Evolutionary conservation across 495 filamentous ascomycete genomes (phyloP), one percentile per base, ranked within the genome.

Genomic region (Thermothielavioides terrestris): DNA sequence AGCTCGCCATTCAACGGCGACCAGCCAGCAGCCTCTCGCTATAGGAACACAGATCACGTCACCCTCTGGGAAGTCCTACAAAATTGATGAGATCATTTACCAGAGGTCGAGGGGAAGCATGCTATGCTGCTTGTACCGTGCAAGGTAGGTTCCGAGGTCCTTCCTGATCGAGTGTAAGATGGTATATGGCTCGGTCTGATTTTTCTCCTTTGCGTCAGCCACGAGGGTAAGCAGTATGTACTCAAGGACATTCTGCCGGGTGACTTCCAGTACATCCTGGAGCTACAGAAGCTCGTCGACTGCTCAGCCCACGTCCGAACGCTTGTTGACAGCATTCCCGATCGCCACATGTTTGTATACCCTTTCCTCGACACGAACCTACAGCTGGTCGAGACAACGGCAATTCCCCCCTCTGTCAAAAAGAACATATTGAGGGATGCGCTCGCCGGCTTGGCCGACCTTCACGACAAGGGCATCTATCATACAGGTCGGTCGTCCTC

Each of bases 391-490:
- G 12, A 38, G 15, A 27, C 34, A 6, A n/a, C 9, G 30, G 23
- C 32, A 20, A 37, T 38, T n/a, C 1, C 34, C 44, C 44, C 44
- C 23, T 28, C 15, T 28, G 23, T 38, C 30, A 47, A 38, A 10
- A 47, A 38, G 34, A n/a, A 21, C 22, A 47, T 47, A 18, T 10
- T 47, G 11, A 47, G 23, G 30, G 44, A 47, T 38, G 34, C 44
- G 14, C 44, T 47, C 15, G 10, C 34, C 31, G 34, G 44, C n/a
- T n/a, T 47, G 22, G 44, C 44, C 10, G 34, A 47, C 15, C 32
- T 47, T 3, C 44, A 38, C 34, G 44, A 47, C 34, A 47, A 38
- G 34, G 25, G 44, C 44, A 17, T 47, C 15, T 38, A 47, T 30
- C 44, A 47, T 28, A 37, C 44, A 14, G 44, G 44, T 38, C 25